Evolutionary conservation across 2,329 filamentous ascomycete genomes (phyloP).

Genomic region (Xylaria sp.): DNA sequence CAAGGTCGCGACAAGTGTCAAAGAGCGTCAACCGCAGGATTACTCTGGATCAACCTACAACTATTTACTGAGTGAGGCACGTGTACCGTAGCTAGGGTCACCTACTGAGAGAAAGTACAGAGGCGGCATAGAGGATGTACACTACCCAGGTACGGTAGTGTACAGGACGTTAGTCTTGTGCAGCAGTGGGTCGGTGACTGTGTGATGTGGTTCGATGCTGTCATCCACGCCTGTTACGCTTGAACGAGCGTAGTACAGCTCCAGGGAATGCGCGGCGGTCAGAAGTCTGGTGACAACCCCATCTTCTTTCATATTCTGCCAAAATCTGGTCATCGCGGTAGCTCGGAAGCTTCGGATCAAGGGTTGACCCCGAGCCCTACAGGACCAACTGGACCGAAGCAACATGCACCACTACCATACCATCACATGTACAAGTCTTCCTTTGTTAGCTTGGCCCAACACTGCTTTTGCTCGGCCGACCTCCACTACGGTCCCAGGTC

Average conservation of each 20-base stretch:
- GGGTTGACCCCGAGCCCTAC: background rate
- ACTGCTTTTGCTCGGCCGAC: background rate
- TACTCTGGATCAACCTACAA: no score
- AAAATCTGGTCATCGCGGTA: background rate
- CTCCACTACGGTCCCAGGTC: background rate
- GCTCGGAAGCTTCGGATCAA: conserved; percentile 20
- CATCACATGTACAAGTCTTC: no score
- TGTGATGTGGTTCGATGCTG: conserved; percentile 29
- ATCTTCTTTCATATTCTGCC: conserved; percentile 10
- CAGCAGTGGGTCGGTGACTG: conserved; percentile 15
- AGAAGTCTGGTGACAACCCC: conserved; percentile 18
- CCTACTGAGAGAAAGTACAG: no score
- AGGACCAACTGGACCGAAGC: background rate
- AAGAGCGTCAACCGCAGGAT: no score
- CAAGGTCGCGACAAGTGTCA: no score
- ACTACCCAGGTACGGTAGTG: background rate
- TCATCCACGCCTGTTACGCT: conserved; percentile 17
- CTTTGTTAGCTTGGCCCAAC: background rate
- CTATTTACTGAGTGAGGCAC: no score
- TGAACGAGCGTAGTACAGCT: background rate
- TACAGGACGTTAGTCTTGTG: background rate
- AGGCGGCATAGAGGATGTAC: no score
- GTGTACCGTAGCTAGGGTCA: no score
- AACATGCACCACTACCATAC: background rate
- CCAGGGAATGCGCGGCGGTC: background rate